Percentiles rank a stretch among this genome's conserved stretches.
These are phyloP conservation scores for Phaeolepiota aurea DNA, from an alignment of 768 basidiomycete genomes.

Conservation along the genomic window DNA sequence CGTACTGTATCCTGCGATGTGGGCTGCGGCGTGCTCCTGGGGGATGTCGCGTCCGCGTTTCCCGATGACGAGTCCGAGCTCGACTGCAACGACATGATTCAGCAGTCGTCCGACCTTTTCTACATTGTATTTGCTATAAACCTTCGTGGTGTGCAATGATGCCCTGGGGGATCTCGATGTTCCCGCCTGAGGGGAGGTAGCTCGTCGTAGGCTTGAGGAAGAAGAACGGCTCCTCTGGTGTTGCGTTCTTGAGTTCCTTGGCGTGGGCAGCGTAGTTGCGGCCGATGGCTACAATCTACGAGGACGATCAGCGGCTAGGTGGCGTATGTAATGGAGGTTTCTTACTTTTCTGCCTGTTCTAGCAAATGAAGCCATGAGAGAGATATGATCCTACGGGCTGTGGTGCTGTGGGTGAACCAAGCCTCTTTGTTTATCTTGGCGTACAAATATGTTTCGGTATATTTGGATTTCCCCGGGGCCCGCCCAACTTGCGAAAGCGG, in stretches of 20 bases:
- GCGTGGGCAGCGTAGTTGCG: slow-evolving; percentile 90
- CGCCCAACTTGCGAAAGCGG: neutral
- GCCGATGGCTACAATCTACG: slow-evolving; percentile 89
- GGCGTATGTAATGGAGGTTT: neutral
- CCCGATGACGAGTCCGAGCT: slow-evolving; percentile 95
- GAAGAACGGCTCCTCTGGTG: slow-evolving; percentile 95
- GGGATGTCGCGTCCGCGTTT: slow-evolving; percentile 79
- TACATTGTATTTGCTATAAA: no score
- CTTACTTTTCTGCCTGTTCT: slow-evolving; percentile 28
- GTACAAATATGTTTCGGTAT: no score
- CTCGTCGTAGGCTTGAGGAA: slow-evolving; percentile 96
- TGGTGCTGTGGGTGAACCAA: no score
- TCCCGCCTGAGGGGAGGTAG: slow-evolving; percentile 70
- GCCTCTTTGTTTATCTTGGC: no score
- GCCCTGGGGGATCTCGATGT: slow-evolving; percentile 80
- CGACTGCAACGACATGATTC: slow-evolving; percentile 42
- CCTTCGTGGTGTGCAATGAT: slow-evolving; percentile 90
- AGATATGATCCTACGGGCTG: no score
- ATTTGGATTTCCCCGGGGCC: neutral
- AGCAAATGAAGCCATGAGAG: slow-evolving; percentile 24
- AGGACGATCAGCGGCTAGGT: neutral
- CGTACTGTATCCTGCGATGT: slow-evolving; percentile 91
- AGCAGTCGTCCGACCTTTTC: slow-evolving; percentile 1
- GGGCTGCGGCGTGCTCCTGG: slow-evolving; percentile 57
- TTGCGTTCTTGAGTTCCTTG: slow-evolving; percentile 83